These are phyloP conservation scores for Botrytis elliptica DNA, from an alignment of 2,329 filamentous ascomycete genomes.

Conservation along the genomic window DNA sequence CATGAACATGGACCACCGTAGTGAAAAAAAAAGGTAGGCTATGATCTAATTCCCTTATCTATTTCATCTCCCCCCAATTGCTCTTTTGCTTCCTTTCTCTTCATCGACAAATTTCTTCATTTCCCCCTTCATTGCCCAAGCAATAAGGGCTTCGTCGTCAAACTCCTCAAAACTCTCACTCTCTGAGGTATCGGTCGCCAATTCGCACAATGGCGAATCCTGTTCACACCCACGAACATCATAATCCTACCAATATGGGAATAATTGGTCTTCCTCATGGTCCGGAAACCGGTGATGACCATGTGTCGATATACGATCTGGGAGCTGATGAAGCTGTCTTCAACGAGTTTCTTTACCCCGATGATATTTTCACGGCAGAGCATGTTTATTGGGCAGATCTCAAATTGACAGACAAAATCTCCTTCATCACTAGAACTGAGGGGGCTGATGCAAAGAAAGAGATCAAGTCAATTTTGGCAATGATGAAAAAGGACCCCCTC, in stretches of 20 bases:
- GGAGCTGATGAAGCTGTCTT: slow-evolving; percentile 61
- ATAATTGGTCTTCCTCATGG: slow-evolving; percentile 36
- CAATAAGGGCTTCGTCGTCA: slow-evolving; percentile 7
- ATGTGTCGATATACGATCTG: slow-evolving; percentile 29
- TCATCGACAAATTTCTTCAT: not conserved
- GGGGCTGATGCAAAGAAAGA: slow-evolving; percentile 68
- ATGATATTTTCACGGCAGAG: slow-evolving; percentile 79
- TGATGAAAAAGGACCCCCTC: slow-evolving; percentile 85
- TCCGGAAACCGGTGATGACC: slow-evolving; percentile 38
- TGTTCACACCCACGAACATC: slow-evolving; percentile 32
- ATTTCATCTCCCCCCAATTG: not conserved
- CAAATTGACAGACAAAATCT: slow-evolving; percentile 63
- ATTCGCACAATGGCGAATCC: slow-evolving; percentile 29
- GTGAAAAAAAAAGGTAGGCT: not conserved
- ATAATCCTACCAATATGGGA: slow-evolving; percentile 34
- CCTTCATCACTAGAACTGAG: slow-evolving; percentile 76
- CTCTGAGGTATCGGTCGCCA: not conserved
- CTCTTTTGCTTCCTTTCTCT: not conserved
- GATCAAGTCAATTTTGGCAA: slow-evolving; percentile 63
- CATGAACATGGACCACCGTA: not conserved
- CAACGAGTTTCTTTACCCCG: slow-evolving; percentile 76
- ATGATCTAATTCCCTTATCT: slow-evolving; percentile 8
- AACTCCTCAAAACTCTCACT: not conserved
- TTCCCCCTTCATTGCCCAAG: slow-evolving; percentile 10
- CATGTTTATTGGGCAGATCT: slow-evolving; percentile 95